Evolutionary conservation across 345 rosid genomes (phyloP).

Genomic region (Syzygium aqueum): DNA sequence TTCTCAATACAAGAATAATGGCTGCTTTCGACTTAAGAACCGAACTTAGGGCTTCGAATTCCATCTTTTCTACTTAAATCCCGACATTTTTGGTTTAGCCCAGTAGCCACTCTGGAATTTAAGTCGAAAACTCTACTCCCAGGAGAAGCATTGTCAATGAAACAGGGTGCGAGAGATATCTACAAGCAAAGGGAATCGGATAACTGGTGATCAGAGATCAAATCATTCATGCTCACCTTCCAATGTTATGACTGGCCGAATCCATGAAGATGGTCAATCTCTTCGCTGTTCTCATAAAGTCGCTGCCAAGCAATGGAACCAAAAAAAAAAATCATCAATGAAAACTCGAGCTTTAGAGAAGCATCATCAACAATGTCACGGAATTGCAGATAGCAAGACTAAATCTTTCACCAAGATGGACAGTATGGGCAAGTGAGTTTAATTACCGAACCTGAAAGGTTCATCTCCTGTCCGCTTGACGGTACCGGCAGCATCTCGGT

Average conservation of each 20-base stretch:
- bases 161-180: background rate
- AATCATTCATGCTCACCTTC: constrained; percentile 40
- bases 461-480: constrained; percentile 60
- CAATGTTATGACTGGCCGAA: constrained; percentile 26
- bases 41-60: background rate
- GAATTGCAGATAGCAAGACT: background rate
- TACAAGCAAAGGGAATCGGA: background rate
- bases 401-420: background rate
- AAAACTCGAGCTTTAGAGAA: background rate
- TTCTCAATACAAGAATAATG: background rate
- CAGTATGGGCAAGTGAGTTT: background rate
- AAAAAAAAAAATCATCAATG: background rate
- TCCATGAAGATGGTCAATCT: constrained; percentile 66
- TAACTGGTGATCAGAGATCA: background rate
- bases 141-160: background rate
- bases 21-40: background rate
- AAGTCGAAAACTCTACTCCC: background rate
- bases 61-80: background rate
- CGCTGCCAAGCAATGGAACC: constrained; percentile 29
- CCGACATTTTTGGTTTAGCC: background rate
- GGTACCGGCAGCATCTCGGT: constrained; percentile 55
- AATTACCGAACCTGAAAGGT: constrained; percentile 64
- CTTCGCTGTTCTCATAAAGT: constrained; percentile 52
- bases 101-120: background rate
- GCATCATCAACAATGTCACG: background rate